phyloP scores from a whole-genome alignment of 73 alveolate species.

The Tetrahymena thermophila region DNA sequence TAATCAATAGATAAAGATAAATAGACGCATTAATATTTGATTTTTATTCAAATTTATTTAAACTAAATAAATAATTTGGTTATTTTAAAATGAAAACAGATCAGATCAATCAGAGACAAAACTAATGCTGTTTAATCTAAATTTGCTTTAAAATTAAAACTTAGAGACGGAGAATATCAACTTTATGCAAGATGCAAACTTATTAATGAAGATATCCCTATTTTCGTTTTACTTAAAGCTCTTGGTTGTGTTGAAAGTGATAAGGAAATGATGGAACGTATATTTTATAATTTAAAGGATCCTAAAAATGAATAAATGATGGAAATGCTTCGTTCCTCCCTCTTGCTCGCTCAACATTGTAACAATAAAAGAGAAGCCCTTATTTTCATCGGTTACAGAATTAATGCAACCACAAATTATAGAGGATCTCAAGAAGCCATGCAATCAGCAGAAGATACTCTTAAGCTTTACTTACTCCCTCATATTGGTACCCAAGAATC shows the following conservation, averaged over 20 bases:
- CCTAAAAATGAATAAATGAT: slow-evolving; percentile 52
- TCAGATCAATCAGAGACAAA: slow-evolving; percentile 45
- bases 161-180: neutral
- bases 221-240: slow-evolving; percentile 57
- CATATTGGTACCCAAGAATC: slow-evolving; percentile 73
- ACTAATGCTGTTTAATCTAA: slow-evolving; percentile 40
- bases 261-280: slow-evolving; percentile 43
- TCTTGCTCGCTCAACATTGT: slow-evolving; percentile 47
- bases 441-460: slow-evolving; percentile 76
- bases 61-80: slow-evolving; percentile 16
- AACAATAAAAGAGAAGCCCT: slow-evolving; percentile 80
- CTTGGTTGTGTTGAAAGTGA: slow-evolving; percentile 52
- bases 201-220: slow-evolving; percentile 61
- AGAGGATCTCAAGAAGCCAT: slow-evolving; percentile 7
- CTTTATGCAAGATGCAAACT: slow-evolving; percentile 43
- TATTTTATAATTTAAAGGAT: slow-evolving; percentile 39
- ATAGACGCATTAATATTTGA: neutral
- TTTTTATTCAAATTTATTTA: neutral
- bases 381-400: slow-evolving; percentile 91
- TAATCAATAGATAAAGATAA: too few species aligned
- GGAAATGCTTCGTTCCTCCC: slow-evolving; percentile 49
- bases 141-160: slow-evolving; percentile 12
- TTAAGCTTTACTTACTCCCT: slow-evolving; percentile 93
- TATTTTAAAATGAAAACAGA: slow-evolving; percentile 7
- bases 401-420: slow-evolving; percentile 50